Evolutionary conservation across 1,139 yeast species (phyloP), one percentile per base, ranked within the genome.

Genomic region (Saccharomycopsis phalli): DNA sequence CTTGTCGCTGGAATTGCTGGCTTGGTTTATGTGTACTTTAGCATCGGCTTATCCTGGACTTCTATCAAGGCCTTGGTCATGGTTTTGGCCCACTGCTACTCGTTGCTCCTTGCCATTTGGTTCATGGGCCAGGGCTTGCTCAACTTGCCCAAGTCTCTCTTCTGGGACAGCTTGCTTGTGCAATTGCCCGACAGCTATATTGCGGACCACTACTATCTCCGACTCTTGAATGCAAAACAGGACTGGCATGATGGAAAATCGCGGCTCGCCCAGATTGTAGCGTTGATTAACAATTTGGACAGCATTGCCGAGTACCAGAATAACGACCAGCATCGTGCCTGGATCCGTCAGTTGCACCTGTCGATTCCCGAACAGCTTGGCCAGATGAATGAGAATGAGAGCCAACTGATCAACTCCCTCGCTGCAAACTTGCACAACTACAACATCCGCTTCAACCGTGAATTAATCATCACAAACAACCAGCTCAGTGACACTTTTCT

Each of bases 51-150:
- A 37, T 74, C 3, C 60, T 75, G 44, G 57, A 59, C 36, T 2
- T 74, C 79, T 36, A 61, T 83, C 53, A 81, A 79, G 55, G 68
- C 79, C 37, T 68, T 83, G 62, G 68, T 81, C 13, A 81, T 84
- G 49, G 91, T 93, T 0, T 54, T 82, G 22, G 74, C 93, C 1
- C 93, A 84, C 56, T 76, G 82, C n/a, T 84, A 83, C 56, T 74
- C 94, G 0, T 66, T 84, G 53, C 66, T 80, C 2, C 56, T 84
- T 35, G 88, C 93, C 1, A 65, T 82, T 23, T 83, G 93, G 93
- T 62, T 84, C 42, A 77, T 84, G 82, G 84, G 91, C 1, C 91
- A 83, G 55, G 94, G 94, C 0, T 59, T 83, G 41, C 73, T 81
- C 19, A 69, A 71, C 40, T 65, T 82, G 3, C 94, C 94, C 0